These are phyloP conservation scores for Apiospora kogelbergensis DNA, from an alignment of 2,329 filamentous ascomycete species.

Conservation along the genomic window DNA sequence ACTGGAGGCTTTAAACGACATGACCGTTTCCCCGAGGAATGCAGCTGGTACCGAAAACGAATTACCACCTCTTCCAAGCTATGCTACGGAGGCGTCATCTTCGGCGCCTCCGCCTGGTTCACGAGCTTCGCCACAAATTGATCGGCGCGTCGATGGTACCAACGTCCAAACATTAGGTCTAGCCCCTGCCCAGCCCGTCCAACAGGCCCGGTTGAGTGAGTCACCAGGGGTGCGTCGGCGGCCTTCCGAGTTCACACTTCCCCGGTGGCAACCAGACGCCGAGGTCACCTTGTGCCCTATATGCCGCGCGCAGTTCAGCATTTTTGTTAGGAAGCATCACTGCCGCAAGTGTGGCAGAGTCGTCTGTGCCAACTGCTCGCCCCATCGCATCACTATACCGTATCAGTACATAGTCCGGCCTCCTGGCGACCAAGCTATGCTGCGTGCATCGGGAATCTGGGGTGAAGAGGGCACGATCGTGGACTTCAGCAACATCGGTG, in stretches of 20 bases:
- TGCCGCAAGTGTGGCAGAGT: slow-evolving; percentile 95
- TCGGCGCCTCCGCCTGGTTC: background rate
- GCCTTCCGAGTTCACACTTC: slow-evolving; percentile 54
- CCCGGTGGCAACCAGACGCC: slow-evolving; percentile 84
- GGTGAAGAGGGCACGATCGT: slow-evolving; percentile 41
- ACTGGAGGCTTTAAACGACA: background rate
- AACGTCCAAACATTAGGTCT: background rate
- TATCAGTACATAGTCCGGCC: slow-evolving; percentile 89
- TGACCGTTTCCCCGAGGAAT: background rate
- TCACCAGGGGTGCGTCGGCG: slow-evolving; percentile 1
- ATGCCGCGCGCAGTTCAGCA: slow-evolving; percentile 75
- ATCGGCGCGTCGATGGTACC: background rate
- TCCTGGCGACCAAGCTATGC: slow-evolving; percentile 43
- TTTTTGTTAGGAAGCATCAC: slow-evolving; percentile 89
- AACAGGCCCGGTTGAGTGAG: background rate
- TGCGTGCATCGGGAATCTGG: slow-evolving; percentile 35
- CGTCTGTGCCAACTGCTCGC: slow-evolving; percentile 86
- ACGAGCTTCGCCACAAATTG: background rate
- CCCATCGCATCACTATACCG: slow-evolving; percentile 92
- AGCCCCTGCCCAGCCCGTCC: background rate
- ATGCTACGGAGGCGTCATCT: background rate
- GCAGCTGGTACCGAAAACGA: background rate
- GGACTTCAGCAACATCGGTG: slow-evolving; percentile 46
- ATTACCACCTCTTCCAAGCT: background rate
- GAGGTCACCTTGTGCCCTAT: slow-evolving; percentile 85